Evolutionary conservation across 75 land plant species (phyloP), one percentile per base, ranked within the genome.

Genomic region (Picea sitchensis): DNA sequence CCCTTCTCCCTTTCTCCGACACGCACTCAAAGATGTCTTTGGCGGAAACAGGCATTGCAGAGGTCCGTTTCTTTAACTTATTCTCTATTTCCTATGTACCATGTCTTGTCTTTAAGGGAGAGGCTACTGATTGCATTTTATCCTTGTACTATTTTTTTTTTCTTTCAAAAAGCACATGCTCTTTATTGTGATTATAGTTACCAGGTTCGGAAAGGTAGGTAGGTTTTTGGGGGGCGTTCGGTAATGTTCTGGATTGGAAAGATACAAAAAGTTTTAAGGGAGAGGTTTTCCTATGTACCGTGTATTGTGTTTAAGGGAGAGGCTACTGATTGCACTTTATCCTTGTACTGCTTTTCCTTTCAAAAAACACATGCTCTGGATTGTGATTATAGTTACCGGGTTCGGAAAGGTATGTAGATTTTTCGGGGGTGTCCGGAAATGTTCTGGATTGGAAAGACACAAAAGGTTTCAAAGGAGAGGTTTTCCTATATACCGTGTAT

Each of bases 1-100:
- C 90, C 44, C 41, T 96, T 5, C 67, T 63, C 26, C 98, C 98
- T 54, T 91, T 90, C 67, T 90, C 94, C 12, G 91, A 83, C 41
- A 80, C 81, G 13, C 85, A 96, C 59, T 82, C 86, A 6, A 58
- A 72, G 21, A 38, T 86, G 20, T 63, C 81, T 13, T 69, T 95
- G 61, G 75, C 71, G n/a, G 82, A 86, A 71, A 64, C 82, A 64
- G 89, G 87, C 23, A 81, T 91, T 64, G 18, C 78, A 15, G 77
- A 90, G 90, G 95, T 95, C 77, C 51, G 58, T 38, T 15, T 20
- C 78, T 13, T 44, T 41, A 41, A 41, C 63, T 14, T 41, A 3
- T 59, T 14, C n/a, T 31, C 76, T 77, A 0, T 47, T 51, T 26
- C n/a, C 21, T 20, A 6, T 20, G 20, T 2, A 63, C 65, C 23